Conservation (phyloP, 2,329 filamentous ascomycete genomes). For the Diaporthe australafricana region DNA sequence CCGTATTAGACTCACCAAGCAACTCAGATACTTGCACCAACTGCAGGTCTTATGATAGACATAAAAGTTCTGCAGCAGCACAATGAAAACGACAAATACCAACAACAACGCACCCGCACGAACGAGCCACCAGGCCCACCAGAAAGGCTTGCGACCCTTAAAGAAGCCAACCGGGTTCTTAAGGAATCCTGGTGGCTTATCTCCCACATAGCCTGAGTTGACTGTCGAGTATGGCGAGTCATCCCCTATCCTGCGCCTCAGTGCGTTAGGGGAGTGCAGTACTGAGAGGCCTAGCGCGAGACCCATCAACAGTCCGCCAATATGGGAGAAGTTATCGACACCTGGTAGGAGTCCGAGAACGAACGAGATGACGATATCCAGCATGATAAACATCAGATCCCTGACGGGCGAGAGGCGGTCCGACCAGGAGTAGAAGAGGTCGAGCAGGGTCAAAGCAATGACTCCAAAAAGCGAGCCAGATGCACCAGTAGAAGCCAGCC, state of each 20-base stretch:
- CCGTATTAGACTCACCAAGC: conserved; percentile 75
- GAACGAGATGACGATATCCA: conserved; percentile 91
- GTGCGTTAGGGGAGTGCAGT: conserved; percentile 85
- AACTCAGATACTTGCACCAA: conserved; percentile 97
- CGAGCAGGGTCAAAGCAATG: conserved; percentile 87
- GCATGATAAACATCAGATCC: conserved; percentile 86
- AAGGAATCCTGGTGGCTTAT: conserved; percentile 65
- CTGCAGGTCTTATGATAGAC: conserved; percentile 78
- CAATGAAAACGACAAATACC: conserved; percentile 86
- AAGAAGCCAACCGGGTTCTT: conserved; percentile 83
- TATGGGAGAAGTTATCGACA: conserved; percentile 96
- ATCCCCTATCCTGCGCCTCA: conserved; percentile 80
- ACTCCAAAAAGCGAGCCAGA: conserved; percentile 94
- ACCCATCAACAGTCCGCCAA: conserved; percentile 95
- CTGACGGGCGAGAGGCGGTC: conserved; percentile 81
- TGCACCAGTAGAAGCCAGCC: conserved; percentile 86
- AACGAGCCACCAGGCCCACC: conserved; percentile 98
- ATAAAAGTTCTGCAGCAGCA: conserved; percentile 94
- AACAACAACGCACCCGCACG: conserved; percentile 81
- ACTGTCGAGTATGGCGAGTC: conserved; percentile 77
- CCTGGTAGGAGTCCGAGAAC: conserved; percentile 92
- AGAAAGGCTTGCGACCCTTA: conserved; percentile 89
- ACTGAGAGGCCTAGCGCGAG: conserved; percentile 87
- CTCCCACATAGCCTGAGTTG: conserved; percentile 57
- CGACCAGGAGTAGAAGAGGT: conserved; percentile 92